These are phyloP conservation scores for Nematodospora valgi DNA, from an alignment of 805 yeast species.

Conservation along the genomic window DNA sequence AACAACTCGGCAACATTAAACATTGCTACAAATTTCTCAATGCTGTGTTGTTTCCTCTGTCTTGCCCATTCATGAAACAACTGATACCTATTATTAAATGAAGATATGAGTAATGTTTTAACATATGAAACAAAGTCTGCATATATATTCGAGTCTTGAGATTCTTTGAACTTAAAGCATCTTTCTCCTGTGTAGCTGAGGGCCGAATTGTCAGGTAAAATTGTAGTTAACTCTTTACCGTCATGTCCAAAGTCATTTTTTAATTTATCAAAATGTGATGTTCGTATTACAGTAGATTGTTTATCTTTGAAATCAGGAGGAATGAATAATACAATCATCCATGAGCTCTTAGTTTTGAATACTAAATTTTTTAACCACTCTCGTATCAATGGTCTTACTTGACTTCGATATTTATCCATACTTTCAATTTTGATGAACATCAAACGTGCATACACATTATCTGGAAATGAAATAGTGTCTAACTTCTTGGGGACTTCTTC, in stretches of 20 bases:
- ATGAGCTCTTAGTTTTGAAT: constrained; percentile 39
- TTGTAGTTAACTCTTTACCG: constrained; percentile 30
- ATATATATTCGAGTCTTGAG: constrained; percentile 41
- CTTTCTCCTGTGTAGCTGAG: constrained; percentile 19
- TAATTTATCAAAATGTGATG: constrained; percentile 52
- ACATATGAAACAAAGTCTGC: constrained; percentile 39
- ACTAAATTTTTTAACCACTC: constrained; percentile 66
- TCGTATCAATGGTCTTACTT: constrained; percentile 74
- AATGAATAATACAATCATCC: constrained; percentile 57
- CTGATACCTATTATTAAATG: constrained; percentile 41
- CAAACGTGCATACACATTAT: constrained; percentile 55
- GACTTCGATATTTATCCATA: constrained; percentile 71
- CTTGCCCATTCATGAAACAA: constrained; percentile 11
- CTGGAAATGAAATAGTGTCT: constrained; percentile 13
- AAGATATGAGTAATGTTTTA: constrained; percentile 47
- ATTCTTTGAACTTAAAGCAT: constrained; percentile 38
- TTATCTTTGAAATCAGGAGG: constrained; percentile 35
- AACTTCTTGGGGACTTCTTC: constrained; percentile 53
- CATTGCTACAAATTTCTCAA: constrained; percentile 25
- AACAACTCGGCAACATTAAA: constrained; percentile 52
- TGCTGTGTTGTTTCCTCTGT: constrained; percentile 5
- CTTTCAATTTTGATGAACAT: constrained; percentile 66
- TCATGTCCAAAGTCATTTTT: constrained; percentile 46
- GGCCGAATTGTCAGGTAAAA: constrained; percentile 2
- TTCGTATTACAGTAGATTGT: constrained; percentile 37